These are phyloP conservation scores for Aspergillus carlsbadensis DNA, from an alignment of 495 filamentous ascomycete species.

Conservation along the genomic window DNA sequence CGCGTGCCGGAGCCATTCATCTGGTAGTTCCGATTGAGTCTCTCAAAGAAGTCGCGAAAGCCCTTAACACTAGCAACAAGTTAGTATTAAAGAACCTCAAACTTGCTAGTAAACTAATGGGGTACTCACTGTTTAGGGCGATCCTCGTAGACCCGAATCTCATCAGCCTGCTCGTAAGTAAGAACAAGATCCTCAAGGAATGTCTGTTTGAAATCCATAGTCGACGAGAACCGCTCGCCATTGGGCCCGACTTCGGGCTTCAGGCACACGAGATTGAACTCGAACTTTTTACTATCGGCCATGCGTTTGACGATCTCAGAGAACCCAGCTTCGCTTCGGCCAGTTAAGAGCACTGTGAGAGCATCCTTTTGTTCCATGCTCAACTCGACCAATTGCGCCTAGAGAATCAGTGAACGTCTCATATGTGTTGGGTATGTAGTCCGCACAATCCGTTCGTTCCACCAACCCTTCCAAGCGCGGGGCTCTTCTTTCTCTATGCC, in stretches of 20 bases:
- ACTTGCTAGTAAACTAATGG: constrained; percentile 5
- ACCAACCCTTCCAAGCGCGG: constrained; percentile 89
- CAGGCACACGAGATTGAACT: constrained; percentile 86
- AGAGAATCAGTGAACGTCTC: constrained; percentile 28
- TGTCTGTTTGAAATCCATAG: constrained; percentile 83
- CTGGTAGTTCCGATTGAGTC: constrained; percentile 61
- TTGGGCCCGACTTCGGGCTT: constrained; percentile 83
- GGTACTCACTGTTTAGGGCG: constrained; percentile 58
- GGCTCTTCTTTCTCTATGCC: constrained; percentile 81
- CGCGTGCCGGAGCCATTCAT: constrained; percentile 37
- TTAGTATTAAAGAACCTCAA: constrained; percentile 14
- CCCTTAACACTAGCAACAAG: constrained; percentile 55
- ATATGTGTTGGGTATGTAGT: background rate
- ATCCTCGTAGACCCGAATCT: constrained; percentile 74
- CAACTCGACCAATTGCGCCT: constrained; percentile 75
- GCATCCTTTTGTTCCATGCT: constrained; percentile 87
- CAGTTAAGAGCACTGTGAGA: constrained; percentile 83
- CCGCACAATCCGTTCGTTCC: constrained; percentile 85
- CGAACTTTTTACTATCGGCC: constrained; percentile 68
- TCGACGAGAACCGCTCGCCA: constrained; percentile 70
- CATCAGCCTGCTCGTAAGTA: constrained; percentile 79
- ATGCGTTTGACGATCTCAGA: constrained; percentile 81
- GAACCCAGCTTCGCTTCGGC: constrained; percentile 77
- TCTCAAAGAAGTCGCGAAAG: constrained; percentile 78
- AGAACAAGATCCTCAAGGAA: constrained; percentile 77